A percentile compares a stretch with the other conserved stretches of the same genome.
phyloP scores from a whole-genome alignment of 2,329 filamentous ascomycete genomes.

The Hypoxylon sp. region DNA sequence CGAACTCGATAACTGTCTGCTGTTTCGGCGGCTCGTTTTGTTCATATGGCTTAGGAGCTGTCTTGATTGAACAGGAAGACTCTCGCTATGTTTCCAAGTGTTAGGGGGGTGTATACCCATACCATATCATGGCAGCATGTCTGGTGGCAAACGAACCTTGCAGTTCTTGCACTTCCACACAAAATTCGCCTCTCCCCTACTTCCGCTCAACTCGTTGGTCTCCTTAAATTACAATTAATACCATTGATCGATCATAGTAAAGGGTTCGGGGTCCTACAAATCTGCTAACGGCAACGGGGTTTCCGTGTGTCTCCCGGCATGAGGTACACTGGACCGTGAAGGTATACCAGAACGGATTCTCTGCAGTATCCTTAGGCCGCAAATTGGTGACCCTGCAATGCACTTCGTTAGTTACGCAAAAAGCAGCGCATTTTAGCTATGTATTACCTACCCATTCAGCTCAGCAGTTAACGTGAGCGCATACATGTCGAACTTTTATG shows the following conservation, averaged over 20 bases:
- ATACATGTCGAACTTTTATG: conserved; percentile 67
- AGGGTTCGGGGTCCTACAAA: conserved; percentile 74
- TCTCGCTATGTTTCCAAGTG: conserved; percentile 71
- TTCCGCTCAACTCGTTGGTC: conserved; percentile 90
- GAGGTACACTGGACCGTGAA: conserved; percentile 99
- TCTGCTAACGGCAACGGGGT: conserved; percentile 86
- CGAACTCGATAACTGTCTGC: conserved; percentile 88
- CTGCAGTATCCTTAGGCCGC: conserved; percentile 84
- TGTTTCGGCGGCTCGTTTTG: conserved; percentile 79
- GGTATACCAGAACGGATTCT: conserved; percentile 93
- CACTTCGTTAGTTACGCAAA: conserved; percentile 14
- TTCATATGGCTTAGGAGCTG: conserved; percentile 79
- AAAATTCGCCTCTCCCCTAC: conserved; percentile 96
- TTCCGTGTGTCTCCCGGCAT: conserved; percentile 90
- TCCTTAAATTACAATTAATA: conserved; percentile 71
- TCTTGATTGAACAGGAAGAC: conserved; percentile 87
- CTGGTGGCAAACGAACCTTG: conserved; percentile 72
- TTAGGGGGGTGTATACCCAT: conserved; percentile 20
- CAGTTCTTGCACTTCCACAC: conserved; percentile 99
- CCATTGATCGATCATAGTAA: not conserved
- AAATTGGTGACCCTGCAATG: conserved; percentile 85
- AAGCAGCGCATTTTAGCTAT: conserved; percentile 1
- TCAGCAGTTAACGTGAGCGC: conserved; percentile 77
- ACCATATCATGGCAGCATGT: not conserved
- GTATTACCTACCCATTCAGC: conserved; percentile 71